Base-by-base conservation (phyloP, 169 alveolate species). In the Plasmodium blacklocki region DNA sequence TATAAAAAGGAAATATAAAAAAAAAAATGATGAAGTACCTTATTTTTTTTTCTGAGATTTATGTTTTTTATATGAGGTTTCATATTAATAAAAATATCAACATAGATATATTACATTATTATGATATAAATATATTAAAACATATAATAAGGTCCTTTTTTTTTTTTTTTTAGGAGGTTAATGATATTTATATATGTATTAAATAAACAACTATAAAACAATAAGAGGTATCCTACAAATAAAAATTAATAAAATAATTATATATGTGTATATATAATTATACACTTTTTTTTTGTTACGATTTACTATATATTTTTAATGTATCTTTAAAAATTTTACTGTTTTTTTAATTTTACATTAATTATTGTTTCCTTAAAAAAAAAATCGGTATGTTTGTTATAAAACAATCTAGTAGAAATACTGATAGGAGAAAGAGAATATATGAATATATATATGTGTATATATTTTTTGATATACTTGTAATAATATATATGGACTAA, bases 141-240 rank as follows among this genome's bases (percentile, higher is more conserved):
- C 39, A 19, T 26, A 19, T 67, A 11, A 21, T 39, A 11, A 21
- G 3, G 21, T 52, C 23, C 54, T 52, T 47, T 78, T 49, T 50
- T 58, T 15, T 15, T 59, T 29, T 32, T n/a, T 67, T 70, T 78
- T 26, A 59, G 47, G 9, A 39, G 47, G 9, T 39, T 9, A 39
- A 39, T 39, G 11, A 39, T 39, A 39, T 39, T 59, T 66, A 78
- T 45, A 78, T 71, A 52, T 78, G 89, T 64, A 78, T 78, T 66
- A 78, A 67, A 59, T 78, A 78, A 64, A 78, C 89, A 45, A 66
- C 80, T 70, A 78, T 60, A 50, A 78, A 66, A 66, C 89, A 78
- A 47, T 56, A 59, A 50, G 21, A 50, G 19, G 60, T 59, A 6
- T 78, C 89, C 89, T 78, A 59, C 58, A 76, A 64, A 50, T 78